Evolutionary conservation across 2,329 filamentous ascomycete genomes (phyloP).

Genomic region (Aspergillus eucalypticola): DNA sequence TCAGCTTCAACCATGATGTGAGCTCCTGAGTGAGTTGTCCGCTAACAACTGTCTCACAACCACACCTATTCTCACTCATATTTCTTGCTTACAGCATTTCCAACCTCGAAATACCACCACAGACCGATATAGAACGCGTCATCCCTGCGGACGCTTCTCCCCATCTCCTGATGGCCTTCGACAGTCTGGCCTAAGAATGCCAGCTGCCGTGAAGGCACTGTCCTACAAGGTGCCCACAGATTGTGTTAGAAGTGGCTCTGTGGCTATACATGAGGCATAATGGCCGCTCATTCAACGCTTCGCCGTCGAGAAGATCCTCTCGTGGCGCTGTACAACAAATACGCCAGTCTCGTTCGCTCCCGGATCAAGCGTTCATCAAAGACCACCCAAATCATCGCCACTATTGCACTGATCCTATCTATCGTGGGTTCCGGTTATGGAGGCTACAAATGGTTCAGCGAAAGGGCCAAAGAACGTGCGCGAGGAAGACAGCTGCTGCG

Average conservation of each 20-base stretch:
- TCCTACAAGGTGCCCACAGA: background rate
- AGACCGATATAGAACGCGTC: conserved; percentile 2
- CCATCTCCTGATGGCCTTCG: conserved; percentile 20
- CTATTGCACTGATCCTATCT: conserved; percentile 71
- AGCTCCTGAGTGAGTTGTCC: conserved; percentile 12
- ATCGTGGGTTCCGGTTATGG: conserved; percentile 80
- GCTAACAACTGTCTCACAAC: conserved; percentile 3
- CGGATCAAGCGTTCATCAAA: conserved; percentile 66
- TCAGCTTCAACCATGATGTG: conserved; percentile 16
- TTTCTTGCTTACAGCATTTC: background rate
- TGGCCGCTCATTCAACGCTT: conserved; percentile 88
- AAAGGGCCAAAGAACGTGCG: conserved; percentile 73
- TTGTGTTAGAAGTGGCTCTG: background rate
- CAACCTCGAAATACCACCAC: background rate
- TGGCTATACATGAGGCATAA: conserved; percentile 38
- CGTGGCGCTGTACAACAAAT: conserved; percentile 58
- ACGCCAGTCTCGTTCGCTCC: conserved; percentile 51
- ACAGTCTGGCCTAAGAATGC: conserved; percentile 17
- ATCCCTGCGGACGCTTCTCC: conserved; percentile 5
- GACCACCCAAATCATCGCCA: conserved; percentile 71
- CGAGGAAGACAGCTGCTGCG: conserved; percentile 79
- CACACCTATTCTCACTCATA: background rate
- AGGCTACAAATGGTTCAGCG: conserved; percentile 74
- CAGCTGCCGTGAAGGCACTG: conserved; percentile 16
- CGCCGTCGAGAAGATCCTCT: conserved; percentile 67